These are phyloP conservation scores for Trametes cinnabarina DNA, from an alignment of 768 basidiomycete genomes.

Conservation along the genomic window DNA sequence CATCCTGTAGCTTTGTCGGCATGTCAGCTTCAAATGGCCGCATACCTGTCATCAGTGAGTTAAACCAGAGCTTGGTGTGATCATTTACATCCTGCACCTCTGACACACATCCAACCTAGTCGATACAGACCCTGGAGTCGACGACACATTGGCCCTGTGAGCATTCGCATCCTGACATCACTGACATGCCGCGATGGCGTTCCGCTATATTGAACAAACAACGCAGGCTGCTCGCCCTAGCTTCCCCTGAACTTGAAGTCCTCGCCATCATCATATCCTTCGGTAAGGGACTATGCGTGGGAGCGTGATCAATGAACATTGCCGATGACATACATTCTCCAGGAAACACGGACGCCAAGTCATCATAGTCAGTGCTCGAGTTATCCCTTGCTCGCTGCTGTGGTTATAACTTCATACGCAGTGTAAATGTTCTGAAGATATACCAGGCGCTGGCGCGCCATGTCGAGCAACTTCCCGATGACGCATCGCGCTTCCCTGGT, in stretches of 20 bases:
- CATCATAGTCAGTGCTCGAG: conserved; percentile 52
- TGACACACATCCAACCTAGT: conserved; percentile 41
- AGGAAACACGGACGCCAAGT: conserved; percentile 72
- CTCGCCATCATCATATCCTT: conserved; percentile 74
- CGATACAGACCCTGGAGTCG: conserved; percentile 86
- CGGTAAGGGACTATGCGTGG: conserved; percentile 50
- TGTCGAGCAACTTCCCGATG: conserved; percentile 51
- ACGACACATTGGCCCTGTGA: conserved; percentile 77
- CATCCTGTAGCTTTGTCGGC: too few species aligned
- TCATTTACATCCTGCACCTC: background rate
- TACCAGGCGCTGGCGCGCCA: conserved; percentile 68
- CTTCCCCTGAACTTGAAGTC: conserved; percentile 82
- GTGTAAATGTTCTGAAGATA: conserved; percentile 71
- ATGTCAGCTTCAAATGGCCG: conserved; percentile 14
- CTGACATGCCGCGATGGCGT: background rate
- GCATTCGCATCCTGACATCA: conserved; percentile 24
- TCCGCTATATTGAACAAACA: background rate
- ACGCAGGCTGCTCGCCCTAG: conserved; percentile 66
- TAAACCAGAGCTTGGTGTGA: background rate
- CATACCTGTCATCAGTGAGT: conserved; percentile 65
- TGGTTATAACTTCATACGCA: conserved; percentile 28
- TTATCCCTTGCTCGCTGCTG: background rate
- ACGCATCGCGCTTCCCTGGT: conserved; percentile 59
- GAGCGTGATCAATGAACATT: background rate
- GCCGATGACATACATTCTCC: background rate